phyloP scores from a whole-genome alignment of 2,329 filamentous ascomycete genomes.

The Epichloe baconii region DNA sequence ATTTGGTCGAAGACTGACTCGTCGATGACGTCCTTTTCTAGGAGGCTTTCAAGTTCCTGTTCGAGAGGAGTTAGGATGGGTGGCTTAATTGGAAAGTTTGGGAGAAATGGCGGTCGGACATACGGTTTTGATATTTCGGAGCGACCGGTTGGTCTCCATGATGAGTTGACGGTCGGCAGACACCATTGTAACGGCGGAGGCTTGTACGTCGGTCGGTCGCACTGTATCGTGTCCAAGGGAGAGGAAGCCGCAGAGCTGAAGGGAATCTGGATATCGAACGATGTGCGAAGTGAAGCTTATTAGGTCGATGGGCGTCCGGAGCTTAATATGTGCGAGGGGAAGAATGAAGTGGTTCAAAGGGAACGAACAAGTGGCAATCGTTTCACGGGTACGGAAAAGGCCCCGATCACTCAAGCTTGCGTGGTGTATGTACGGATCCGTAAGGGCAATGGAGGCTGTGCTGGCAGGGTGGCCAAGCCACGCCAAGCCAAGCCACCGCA shows the following conservation, averaged over 20 bases:
- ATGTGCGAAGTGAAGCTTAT: background rate
- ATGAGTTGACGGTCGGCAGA: slow-evolving; percentile 42
- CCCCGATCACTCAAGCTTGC: no score
- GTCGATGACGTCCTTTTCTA: slow-evolving; percentile 68
- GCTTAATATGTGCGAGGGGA: background rate
- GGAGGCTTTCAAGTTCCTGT: slow-evolving; percentile 82
- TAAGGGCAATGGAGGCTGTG: no score
- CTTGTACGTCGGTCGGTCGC: no score
- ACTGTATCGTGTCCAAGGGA: no score
- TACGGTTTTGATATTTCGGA: slow-evolving; percentile 77
- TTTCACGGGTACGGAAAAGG: no score
- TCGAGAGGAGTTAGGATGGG: background rate
- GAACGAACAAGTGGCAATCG: no score
- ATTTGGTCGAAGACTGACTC: slow-evolving; percentile 65
- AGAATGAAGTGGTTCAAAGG: background rate
- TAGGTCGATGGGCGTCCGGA: background rate
- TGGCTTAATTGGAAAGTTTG: background rate
- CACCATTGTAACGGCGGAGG: slow-evolving; percentile 24
- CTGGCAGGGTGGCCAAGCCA: no score
- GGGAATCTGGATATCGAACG: background rate
- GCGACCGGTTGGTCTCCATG: slow-evolving; percentile 67
- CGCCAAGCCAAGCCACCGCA: no score
- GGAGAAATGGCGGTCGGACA: background rate
- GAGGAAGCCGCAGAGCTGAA: background rate
- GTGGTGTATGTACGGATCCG: no score